Base-by-base conservation (phyloP, 2,329 filamentous ascomycete species). In the Lojkania enalia region DNA sequence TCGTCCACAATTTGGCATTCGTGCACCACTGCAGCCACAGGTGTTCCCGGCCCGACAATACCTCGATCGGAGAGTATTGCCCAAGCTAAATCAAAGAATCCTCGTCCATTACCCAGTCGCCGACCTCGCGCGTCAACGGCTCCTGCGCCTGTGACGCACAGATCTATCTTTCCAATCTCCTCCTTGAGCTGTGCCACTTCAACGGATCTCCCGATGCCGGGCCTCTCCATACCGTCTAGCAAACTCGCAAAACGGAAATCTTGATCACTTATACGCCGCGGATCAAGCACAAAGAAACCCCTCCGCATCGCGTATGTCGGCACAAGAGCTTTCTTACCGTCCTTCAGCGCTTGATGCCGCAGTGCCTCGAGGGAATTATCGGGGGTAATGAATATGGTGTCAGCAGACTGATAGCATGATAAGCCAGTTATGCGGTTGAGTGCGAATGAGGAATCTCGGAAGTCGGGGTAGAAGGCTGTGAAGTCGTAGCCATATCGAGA, bases 281-380 rank as follows among this genome's bases (percentile, higher is more conserved):
- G 71, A 49, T 74, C 67, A 14, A 76, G 52, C 9, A 74, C 46
- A 33, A 72, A 63, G 41, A 76, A 76, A 0, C 73, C 73, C 27
- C 73, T 57, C 11, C 69, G 57, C 9, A 76, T 67, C 20, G 64
- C 63, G 42, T 75, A 72, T 13, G 73, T 74, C 1, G 70, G 73
- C 1, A 73, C 64, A 2, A 76, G 46, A 5, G 76, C 46, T 19
- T 53, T 68, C 47, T 74, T 74, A 4, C 71, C 72, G 44, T 71
- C 71, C 36, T 53, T 55, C 20, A 76, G 57, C 5, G 71, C 69
- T n/a, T 55, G 54, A 18, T 55, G 52, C 12, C 73, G 64, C 19
- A 76, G 57, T 6, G 63, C 52, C 51, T 75, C 71, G n/a, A 76
- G 61, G 52, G 71, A 74, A 46, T 74, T 75, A 49, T 76, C 73